Evolutionary conservation across 1,284 basidiomycete species (phyloP), one percentile per base, ranked within the genome.

Genomic region (Sanghuangporus sanghuang): DNA sequence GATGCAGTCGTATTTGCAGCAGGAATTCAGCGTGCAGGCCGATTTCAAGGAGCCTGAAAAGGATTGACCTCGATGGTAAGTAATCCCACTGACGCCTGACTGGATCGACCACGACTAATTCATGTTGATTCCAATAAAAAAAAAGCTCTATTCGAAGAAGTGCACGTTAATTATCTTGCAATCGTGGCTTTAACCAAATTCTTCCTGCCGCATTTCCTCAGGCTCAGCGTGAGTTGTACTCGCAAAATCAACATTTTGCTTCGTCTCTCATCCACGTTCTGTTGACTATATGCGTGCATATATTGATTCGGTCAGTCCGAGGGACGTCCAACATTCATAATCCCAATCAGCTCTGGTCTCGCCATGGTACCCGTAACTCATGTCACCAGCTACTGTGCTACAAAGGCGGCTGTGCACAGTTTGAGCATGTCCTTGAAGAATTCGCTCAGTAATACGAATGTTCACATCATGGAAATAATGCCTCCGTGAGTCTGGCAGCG

Each of bases 321-420:
- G 68, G 80, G 79, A 3, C 77, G 74, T 2, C 80, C 80, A 3
- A 78, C 79, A 18, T 81, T 82, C 69, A 74, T 87, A 27, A 73
- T 83, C 12, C 78, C 81, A 1, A 78, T 88, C 48, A 81, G 83
- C 0, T 85, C 85, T 4, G 78, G 75, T 6, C 73, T 88, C 11
- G 80, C 73, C 3, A 75, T 85, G 39, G 66, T 78, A 21, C 84
- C 85, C 0, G 21, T 35, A 0, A 73, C 78, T 0, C 70, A 69
- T 49, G 73, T 82, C 0, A 72, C 78, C 1, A 81, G 82, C 65
- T 87, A 88, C 67, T 83, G 76, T 38, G 85, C 85, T 2, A 80
- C 81, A 1, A 87, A 88, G 71, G 84, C 85, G 5, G 85, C 85
- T 1, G 67, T 88, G n/a, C 85, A 83, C 67, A 84, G 80, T 62